Conservation (phyloP, 805 yeast species). For the Pichia heedii region DNA sequence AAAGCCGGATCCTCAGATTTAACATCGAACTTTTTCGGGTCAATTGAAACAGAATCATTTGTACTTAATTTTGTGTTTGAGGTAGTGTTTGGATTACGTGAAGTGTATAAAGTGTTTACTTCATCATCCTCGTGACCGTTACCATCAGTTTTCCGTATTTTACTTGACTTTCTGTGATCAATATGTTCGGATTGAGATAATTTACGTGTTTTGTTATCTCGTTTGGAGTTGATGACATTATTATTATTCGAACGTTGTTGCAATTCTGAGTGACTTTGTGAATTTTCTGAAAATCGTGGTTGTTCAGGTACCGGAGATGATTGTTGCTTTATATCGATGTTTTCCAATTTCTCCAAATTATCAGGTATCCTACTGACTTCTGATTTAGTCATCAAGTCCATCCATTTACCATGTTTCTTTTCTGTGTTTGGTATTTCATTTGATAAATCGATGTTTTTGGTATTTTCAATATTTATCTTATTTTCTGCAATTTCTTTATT, state of each 20-base stretch:
- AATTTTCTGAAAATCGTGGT: too few species aligned
- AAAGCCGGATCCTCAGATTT: conserved; percentile 58
- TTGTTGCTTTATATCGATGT: too few species aligned
- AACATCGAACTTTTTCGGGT: conserved; percentile 28
- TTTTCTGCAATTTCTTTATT: not conserved
- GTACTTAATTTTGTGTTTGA: conserved; percentile 22
- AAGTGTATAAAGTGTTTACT: too few species aligned
- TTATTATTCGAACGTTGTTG: too few species aligned
- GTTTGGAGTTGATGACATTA: too few species aligned
- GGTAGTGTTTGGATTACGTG: too few species aligned
- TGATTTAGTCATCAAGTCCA: not conserved
- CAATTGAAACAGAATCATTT: conserved; percentile 32
- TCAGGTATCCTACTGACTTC: not conserved
- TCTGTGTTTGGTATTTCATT: too few species aligned
- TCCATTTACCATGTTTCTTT: not conserved
- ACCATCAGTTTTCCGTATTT: too few species aligned
- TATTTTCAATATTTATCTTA: not conserved
- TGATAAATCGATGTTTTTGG: not conserved
- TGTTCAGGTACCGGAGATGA: too few species aligned
- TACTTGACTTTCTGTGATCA: not conserved
- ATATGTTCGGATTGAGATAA: not conserved
- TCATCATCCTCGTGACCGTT: too few species aligned
- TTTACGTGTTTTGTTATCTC: not conserved
- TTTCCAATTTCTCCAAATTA: too few species aligned
- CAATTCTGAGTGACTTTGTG: too few species aligned